Percentiles rank a stretch among this genome's conserved stretches.
Conservation (phyloP, 345 rosid genomes). For the Eucalyptus coolabah region DNA sequence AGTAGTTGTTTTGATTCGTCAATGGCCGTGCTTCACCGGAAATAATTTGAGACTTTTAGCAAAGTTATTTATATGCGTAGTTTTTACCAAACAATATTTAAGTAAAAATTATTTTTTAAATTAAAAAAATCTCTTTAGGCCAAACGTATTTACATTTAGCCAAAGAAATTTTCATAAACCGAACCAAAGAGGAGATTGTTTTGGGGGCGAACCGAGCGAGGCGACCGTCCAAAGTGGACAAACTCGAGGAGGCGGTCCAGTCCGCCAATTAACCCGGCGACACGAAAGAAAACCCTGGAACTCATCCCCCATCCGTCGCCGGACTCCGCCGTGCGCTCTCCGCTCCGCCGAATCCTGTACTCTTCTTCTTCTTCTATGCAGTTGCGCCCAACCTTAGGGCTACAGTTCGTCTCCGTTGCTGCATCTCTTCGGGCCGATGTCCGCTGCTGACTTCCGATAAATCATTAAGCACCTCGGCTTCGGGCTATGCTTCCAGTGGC, state of each 20-base stretch:
- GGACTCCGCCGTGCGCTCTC: neutral
- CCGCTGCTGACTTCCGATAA: neutral
- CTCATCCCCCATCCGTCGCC: neutral
- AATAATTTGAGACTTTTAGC: too few species aligned
- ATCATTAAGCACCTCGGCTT: neutral
- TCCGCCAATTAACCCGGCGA: neutral
- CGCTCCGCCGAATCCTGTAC: neutral
- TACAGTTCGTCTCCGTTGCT: neutral
- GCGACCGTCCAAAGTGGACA: neutral
- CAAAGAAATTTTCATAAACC: too few species aligned
- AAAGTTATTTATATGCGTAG: too few species aligned
- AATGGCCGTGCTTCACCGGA: fast-evolving
- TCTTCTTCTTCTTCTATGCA: neutral
- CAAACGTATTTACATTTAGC: too few species aligned
- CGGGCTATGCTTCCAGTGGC: neutral
- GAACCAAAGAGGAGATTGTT: too few species aligned
- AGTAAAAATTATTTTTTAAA: too few species aligned
- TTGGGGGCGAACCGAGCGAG: neutral
- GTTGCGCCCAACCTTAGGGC: neutral
- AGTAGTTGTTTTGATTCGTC: too few species aligned
- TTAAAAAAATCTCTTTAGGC: too few species aligned
- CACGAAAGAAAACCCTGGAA: neutral
- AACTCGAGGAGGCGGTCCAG: neutral
- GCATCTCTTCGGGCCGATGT: neutral
- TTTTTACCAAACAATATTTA: too few species aligned